Conservation (phyloP, 169 alveolate species). For the Eimeria tenella region DNA sequence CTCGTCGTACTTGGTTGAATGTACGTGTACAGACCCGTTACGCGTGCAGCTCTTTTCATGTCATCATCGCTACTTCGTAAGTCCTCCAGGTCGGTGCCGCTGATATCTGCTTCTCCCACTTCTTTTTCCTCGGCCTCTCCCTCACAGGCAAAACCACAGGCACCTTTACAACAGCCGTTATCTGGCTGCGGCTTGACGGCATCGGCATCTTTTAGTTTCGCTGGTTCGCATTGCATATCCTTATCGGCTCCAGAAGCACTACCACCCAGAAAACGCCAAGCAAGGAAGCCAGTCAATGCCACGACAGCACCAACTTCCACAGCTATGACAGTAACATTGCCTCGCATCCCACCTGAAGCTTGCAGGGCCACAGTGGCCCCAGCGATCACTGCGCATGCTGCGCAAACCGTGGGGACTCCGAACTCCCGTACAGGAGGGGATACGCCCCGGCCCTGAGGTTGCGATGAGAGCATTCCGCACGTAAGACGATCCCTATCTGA, state of each 20-base stretch:
- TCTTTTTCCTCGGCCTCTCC: not conserved
- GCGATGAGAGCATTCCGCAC: too few relatives aligned
- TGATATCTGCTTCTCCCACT: constrained; percentile 15
- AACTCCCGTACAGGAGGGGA: not conserved
- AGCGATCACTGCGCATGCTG: not conserved
- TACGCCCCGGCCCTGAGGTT: too few relatives aligned
- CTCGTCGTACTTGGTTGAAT: constrained; percentile 53
- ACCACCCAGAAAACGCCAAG: not conserved
- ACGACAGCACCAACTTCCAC: constrained; percentile 27
- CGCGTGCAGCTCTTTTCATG: constrained; percentile 18
- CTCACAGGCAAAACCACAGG: constrained; percentile 16
- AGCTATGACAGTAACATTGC: not conserved
- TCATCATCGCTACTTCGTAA: constrained; percentile 60
- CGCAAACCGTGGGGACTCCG: not conserved
- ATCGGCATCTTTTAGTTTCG: not conserved
- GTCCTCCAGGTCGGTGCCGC: constrained; percentile 63
- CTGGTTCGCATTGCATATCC: not conserved
- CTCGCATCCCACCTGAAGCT: not conserved
- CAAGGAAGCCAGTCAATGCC: not conserved
- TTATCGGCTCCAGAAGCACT: not conserved
- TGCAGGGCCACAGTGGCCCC: constrained; percentile 34
- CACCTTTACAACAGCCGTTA: constrained; percentile 20
- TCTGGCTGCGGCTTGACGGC: not conserved
- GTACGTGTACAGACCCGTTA: not conserved
- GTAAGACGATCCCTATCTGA: too few relatives aligned